Conservation (phyloP, 2,329 filamentous ascomycete genomes). For the Hortaea sp. region DNA sequence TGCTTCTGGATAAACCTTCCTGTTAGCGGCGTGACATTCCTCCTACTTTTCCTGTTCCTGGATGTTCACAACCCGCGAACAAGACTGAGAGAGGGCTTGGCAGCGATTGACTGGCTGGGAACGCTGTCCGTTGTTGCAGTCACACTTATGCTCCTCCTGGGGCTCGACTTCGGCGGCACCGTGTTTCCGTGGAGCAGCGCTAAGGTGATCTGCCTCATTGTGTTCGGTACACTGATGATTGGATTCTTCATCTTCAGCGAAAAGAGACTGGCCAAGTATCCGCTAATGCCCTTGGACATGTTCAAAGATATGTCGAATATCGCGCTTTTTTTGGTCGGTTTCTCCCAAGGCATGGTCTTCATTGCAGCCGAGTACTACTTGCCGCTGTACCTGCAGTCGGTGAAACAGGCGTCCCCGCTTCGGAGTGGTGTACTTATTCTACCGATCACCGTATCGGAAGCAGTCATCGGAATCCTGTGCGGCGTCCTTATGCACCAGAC, state of each 20-base stretch:
- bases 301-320: constrained; percentile 48
- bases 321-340: constrained; percentile 43
- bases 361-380: constrained; percentile 60
- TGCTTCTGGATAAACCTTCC: constrained; percentile 47
- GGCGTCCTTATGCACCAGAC: constrained; percentile 43
- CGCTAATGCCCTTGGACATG: constrained; percentile 57
- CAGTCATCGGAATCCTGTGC: constrained; percentile 34
- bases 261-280: constrained; percentile 52
- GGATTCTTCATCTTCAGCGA: constrained; percentile 51
- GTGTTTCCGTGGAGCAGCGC: constrained; percentile 44
- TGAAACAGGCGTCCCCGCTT: constrained; percentile 50
- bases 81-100: constrained; percentile 36
- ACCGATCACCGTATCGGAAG: constrained; percentile 43
- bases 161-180: constrained; percentile 45
- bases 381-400: constrained; percentile 64
- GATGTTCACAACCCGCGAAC: constrained; percentile 48
- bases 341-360: constrained; percentile 45
- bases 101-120: constrained; percentile 46
- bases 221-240: constrained; percentile 41
- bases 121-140: constrained; percentile 42
- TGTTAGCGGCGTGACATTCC: constrained; percentile 38
- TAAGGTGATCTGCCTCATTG: constrained; percentile 45
- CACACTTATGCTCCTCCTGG: constrained; percentile 43
- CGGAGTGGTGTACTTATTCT: constrained; percentile 53
- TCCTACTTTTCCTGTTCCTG: constrained; percentile 42